Percentiles rank a stretch among this genome's conserved stretches.
Conservation (phyloP, 208 protist genomes). For the Trypanosoma boissoni region DNA sequence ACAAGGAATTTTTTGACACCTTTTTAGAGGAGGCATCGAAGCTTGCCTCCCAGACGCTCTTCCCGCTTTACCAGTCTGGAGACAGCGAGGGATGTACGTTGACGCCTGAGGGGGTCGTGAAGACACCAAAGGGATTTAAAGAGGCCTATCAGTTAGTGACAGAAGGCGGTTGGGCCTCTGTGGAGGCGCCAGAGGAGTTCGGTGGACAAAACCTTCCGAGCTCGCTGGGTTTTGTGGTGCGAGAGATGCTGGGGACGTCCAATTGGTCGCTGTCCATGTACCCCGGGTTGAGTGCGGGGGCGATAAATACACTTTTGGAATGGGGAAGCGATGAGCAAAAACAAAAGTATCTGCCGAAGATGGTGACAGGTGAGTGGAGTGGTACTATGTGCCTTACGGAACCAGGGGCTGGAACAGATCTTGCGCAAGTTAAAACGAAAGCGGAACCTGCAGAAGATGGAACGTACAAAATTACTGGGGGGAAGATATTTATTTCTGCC, state of each 20-base stretch:
- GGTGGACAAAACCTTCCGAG: constrained; percentile 79
- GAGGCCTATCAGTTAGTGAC: constrained; percentile 77
- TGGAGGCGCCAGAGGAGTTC: constrained; percentile 70
- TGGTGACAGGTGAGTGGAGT: constrained; percentile 73
- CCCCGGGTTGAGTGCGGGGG: constrained; percentile 64
- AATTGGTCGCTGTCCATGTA: constrained; percentile 90
- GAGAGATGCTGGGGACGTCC: constrained; percentile 73
- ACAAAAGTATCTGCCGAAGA: constrained; percentile 67
- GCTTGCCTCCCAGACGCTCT: constrained; percentile 49
- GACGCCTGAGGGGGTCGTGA: constrained; percentile 45
- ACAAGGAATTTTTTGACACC: constrained; percentile 72
- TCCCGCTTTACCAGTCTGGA: constrained; percentile 58
- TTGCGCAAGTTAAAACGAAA: constrained; percentile 79
- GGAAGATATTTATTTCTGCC: constrained; percentile 91
- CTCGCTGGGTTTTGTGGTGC: constrained; percentile 54
- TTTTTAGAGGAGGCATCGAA: constrained; percentile 66
- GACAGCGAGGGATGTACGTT: constrained; percentile 55
- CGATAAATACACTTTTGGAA: constrained; percentile 51
- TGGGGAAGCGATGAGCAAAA: constrained; percentile 81
- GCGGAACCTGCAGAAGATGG: constrained; percentile 69
- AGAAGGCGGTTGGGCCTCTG: constrained; percentile 76
- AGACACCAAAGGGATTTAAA: constrained; percentile 81
- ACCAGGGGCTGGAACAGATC: constrained; percentile 83
- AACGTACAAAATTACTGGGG: constrained; percentile 82
- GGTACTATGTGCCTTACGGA: constrained; percentile 93